Conservation (phyloP, 2,329 filamentous ascomycete genomes). For the Phyllosticta citribraziliensis region DNA sequence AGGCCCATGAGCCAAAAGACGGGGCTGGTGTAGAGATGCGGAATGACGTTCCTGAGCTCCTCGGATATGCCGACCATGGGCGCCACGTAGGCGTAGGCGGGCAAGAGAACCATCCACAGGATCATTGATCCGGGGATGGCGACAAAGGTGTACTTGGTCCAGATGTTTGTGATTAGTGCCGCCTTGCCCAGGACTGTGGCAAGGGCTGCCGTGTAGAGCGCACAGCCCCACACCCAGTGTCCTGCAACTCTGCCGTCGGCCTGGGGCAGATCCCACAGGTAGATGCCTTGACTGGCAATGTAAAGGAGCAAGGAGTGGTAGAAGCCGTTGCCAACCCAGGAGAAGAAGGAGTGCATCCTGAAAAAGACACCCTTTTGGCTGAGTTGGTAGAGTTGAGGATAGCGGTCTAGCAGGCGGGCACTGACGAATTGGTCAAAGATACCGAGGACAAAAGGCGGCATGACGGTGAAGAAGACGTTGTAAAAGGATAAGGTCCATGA, state of each 20-base stretch:
- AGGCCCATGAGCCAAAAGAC: conserved; percentile 89
- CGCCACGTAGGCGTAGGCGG: conserved; percentile 75
- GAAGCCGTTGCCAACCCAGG: conserved; percentile 89
- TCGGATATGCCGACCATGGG: conserved; percentile 71
- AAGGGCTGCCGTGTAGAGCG: conserved; percentile 89
- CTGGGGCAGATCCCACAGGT: conserved; percentile 68
- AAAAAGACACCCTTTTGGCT: conserved; percentile 93
- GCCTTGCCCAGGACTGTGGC: conserved; percentile 92
- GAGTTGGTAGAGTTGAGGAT: conserved; percentile 89
- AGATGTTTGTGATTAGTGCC: conserved; percentile 88
- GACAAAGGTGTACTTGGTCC: conserved; percentile 96
- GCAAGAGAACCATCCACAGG: conserved; percentile 85
- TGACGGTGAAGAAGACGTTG: conserved; percentile 94
- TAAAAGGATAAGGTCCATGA: conserved; percentile 99
- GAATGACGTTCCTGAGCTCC: conserved; percentile 79
- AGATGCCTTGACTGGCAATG: conserved; percentile 71
- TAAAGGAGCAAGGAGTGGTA: conserved; percentile 96
- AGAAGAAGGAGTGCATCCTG: conserved; percentile 80
- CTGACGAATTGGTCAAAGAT: conserved; percentile 98
- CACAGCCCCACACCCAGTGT: conserved; percentile 96
- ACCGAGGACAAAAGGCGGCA: conserved; percentile 87
- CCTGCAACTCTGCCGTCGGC: conserved; percentile 72
- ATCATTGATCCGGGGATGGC: conserved; percentile 89
- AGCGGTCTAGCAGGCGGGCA: conserved; percentile 83
- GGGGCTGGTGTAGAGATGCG: conserved; percentile 67